A percentile compares a stretch with the other conserved stretches of the same genome.
Evolutionary conservation across 2,329 filamentous ascomycete genomes (phyloP).

Genomic region (Aspergillus puulaauensis): DNA sequence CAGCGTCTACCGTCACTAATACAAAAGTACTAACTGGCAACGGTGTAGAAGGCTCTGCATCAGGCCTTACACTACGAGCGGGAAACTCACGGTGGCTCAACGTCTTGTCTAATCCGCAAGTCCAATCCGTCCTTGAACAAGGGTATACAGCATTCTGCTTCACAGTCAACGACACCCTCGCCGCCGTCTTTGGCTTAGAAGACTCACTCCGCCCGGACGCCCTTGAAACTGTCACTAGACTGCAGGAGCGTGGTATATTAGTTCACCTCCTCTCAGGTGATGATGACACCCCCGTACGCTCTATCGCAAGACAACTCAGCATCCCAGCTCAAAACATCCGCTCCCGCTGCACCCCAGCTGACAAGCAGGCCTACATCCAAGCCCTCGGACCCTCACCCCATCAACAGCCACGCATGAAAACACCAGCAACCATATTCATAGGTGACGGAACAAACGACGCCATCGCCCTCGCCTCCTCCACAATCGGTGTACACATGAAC

Average conservation of each 20-base stretch:
- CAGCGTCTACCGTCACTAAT: constrained; percentile 18
- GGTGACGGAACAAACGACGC: constrained; percentile 82
- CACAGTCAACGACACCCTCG: constrained; percentile 45
- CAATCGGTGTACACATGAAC: constrained; percentile 69
- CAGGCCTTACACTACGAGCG: constrained; percentile 22
- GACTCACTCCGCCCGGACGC: constrained; percentile 52
- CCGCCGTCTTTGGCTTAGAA: constrained; percentile 53
- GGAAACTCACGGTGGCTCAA: constrained; percentile 38
- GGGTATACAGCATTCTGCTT: constrained; percentile 58
- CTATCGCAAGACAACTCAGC: constrained; percentile 46
- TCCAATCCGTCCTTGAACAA: constrained; percentile 38
- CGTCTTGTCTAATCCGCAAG: constrained; percentile 28
- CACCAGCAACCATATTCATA: constrained; percentile 63
- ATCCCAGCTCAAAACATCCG: constrained; percentile 43
- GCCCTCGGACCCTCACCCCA: constrained; percentile 22
- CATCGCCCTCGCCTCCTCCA: constrained; percentile 67
- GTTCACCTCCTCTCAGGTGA: constrained; percentile 61
- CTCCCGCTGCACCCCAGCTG: constrained; percentile 50
- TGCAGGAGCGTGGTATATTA: constrained; percentile 49
- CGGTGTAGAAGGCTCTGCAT: constrained; percentile 26
- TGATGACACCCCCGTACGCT: constrained; percentile 48
- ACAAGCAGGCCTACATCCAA: constrained; percentile 57
- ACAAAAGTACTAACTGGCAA: constrained; percentile 28
- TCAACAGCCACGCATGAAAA: constrained; percentile 1
- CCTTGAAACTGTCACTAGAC: constrained; percentile 50